Conservation (phyloP, 169 alveolate genomes). For the Plasmodium fragile region DNA sequence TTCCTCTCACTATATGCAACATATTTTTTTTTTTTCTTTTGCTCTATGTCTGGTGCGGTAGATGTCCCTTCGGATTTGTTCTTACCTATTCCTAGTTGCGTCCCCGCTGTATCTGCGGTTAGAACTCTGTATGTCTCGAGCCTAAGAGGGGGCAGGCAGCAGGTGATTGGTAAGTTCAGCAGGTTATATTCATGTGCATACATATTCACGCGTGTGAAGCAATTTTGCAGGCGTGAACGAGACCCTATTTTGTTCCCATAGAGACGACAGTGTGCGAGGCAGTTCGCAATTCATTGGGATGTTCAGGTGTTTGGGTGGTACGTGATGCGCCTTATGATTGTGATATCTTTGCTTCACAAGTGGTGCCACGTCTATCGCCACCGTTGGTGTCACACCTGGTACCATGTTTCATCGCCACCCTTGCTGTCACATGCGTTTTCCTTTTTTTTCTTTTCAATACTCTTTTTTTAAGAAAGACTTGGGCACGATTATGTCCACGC, state of each 20-base stretch:
- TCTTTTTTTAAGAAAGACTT: constrained; percentile 18
- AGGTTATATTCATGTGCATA: neutral
- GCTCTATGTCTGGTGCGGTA: neutral
- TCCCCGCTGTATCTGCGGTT: neutral
- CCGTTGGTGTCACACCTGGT: neutral
- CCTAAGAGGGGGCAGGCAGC: neutral
- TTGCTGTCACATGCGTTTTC: neutral
- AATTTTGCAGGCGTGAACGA: neutral
- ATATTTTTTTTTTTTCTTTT: neutral
- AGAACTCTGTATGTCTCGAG: neutral
- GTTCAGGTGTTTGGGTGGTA: neutral
- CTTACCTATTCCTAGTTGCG: neutral
- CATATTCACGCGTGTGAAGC: neutral
- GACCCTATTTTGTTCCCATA: neutral
- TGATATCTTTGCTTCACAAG: neutral
- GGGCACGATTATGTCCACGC: constrained; percentile 31
- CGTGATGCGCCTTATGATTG: neutral
- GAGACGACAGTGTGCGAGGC: neutral
- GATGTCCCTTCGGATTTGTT: neutral
- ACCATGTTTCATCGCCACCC: neutral
- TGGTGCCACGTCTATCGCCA: neutral
- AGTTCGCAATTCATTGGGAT: neutral
- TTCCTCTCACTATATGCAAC: neutral
- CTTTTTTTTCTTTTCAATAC: constrained; percentile 18
- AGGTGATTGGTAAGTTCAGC: neutral